A percentile compares a stretch with the other conserved stretches of the same genome.
Conservation (phyloP, 176 grass and related monocot genomes). For the Tuctoria greenei region DNA sequence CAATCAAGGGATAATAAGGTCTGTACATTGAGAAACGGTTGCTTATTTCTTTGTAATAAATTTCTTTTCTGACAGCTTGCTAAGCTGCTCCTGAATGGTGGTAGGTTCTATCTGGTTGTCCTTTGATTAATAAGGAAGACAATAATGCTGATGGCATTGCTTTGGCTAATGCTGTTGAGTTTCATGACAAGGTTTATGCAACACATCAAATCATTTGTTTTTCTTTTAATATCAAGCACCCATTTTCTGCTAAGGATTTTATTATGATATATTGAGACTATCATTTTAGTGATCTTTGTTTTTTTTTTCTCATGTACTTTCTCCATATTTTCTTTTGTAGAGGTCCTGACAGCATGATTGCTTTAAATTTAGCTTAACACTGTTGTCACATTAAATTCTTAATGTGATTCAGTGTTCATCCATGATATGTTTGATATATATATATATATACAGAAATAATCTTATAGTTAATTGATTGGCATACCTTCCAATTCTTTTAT, state of each 20-base stretch:
- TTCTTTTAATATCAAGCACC: not conserved
- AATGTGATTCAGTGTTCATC: not conserved
- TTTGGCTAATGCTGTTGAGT: constrained; percentile 62
- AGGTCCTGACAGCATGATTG: not conserved
- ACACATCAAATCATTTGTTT: not conserved
- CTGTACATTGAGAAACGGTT: constrained; percentile 17
- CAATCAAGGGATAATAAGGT: constrained; percentile 77
- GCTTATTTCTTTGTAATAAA: not conserved
- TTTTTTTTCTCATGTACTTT: not conserved
- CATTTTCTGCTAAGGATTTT: not conserved
- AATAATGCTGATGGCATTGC: constrained; percentile 50
- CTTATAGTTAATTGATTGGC: not conserved
- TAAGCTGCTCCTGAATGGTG: constrained; percentile 33
- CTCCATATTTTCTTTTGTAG: not conserved
- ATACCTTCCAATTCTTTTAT: not conserved
- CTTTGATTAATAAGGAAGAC: constrained; percentile 64
- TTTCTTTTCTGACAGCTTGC: not conserved
- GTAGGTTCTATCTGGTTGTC: constrained; percentile 61
- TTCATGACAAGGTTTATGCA: constrained; percentile 78
- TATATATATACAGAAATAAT: not conserved
- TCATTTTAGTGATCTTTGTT: not conserved
- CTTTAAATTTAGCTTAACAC: not conserved
- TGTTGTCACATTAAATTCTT: not conserved
- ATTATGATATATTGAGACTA: not conserved
- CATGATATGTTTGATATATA: not conserved